A percentile compares a stretch with the other conserved stretches of the same genome.
Conservation (phyloP, 2,329 filamentous ascomycete genomes). For the Diplodia sapinea region DNA sequence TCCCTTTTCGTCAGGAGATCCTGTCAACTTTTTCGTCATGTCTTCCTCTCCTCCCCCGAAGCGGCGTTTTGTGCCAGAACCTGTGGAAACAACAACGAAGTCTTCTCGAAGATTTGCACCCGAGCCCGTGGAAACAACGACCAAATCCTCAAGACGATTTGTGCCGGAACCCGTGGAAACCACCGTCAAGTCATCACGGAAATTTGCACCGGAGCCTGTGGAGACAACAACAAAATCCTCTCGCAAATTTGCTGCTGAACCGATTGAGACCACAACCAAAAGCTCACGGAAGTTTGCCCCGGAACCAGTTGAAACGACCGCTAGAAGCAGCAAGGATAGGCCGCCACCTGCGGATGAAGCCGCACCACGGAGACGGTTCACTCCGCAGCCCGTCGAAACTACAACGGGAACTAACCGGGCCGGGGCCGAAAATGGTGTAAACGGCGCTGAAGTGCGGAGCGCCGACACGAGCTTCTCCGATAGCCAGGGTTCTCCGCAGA, state of each 20-base stretch:
- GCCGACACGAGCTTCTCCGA: conserved; percentile 25
- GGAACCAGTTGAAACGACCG: conserved; percentile 48
- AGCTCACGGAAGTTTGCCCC: conserved; percentile 60
- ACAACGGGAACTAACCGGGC: conserved; percentile 37
- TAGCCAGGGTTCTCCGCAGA: conserved; percentile 29
- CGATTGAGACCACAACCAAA: conserved; percentile 40
- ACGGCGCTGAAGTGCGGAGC: conserved; percentile 6
- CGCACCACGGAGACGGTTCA: conserved; percentile 37
- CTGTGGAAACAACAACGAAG: conserved; percentile 41
- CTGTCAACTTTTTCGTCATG: conserved; percentile 37
- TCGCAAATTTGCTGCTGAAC: conserved; percentile 43
- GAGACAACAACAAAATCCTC: conserved; percentile 69
- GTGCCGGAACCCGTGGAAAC: conserved; percentile 41
- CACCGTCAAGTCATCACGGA: conserved; percentile 33
- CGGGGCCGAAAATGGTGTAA: conserved; percentile 21
- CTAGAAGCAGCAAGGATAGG: conserved; percentile 40
- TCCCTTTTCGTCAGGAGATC: background rate
- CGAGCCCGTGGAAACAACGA: conserved; percentile 45
- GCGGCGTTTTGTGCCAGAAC: conserved; percentile 46
- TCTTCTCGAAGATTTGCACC: conserved; percentile 42
- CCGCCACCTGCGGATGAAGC: conserved; percentile 22
- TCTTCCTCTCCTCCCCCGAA: conserved; percentile 42
- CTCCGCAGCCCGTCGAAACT: conserved; percentile 41
- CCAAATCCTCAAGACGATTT: conserved; percentile 38
- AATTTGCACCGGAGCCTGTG: conserved; percentile 69